Base-by-base conservation (phyloP, 257 asterid genomes). In the Cinchona pubescens region DNA sequence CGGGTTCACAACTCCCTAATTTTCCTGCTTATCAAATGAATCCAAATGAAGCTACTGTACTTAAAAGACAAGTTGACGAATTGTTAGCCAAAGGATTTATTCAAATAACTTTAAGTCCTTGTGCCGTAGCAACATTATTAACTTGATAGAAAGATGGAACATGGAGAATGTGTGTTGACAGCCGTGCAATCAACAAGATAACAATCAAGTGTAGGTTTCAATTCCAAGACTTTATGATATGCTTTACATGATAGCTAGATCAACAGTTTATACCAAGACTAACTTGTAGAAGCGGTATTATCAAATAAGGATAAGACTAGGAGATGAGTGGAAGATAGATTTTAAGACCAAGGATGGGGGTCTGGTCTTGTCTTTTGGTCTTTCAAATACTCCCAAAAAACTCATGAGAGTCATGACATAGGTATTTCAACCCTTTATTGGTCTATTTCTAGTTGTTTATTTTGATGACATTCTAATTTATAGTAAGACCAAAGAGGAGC, bases 281-380 rank as follows among this genome's bases (percentile, higher is more conserved):
- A 10, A 46, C 30, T 19, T 69, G 14, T 15, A 29, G 6, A 45
- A 4, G 25, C n/a, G 74, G 21, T 12, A 46, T 23, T 16, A 69
- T 46, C 62, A 13, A 2, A 29, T 69, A 1, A 25, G 74, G 34
- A 69, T 69, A 0, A 1, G 2, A 4, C 60, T 12, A 4, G 40
- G 7, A 14, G 62, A 69, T 46, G 74, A 69, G 40, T 45, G 74
- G 46, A 70, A 48, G 23, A 70, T n/a, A 49, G n/a, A 63, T 12
- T 68, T 45, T 27, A 68, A 71, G 30, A 63, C 78, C 0, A 65
- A 29, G 13, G 27, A 63, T 7, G 76, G 72, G 32, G 25, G 37
- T 59, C 5, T 43, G 12, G 40, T 25, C 19, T 14, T 45, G 59
- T 40, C 40, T 2, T 45, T 43, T 15, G 46, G 40, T 0, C 29